Evolutionary conservation across 2,329 filamentous ascomycete genomes (phyloP).

Genomic region (Cladosporium sp.): DNA sequence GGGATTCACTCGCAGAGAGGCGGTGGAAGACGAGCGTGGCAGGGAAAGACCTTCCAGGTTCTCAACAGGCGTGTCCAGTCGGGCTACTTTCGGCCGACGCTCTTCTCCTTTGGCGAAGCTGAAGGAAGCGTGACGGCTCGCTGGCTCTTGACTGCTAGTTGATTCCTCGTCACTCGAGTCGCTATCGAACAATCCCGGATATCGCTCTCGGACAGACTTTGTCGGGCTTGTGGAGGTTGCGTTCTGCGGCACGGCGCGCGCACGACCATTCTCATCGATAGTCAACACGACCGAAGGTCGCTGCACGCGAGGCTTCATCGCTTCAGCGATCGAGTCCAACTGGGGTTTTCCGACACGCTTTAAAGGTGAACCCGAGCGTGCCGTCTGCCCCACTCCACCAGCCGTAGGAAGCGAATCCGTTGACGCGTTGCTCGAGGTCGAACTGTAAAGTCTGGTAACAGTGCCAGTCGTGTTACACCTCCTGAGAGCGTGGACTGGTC

Average conservation of each 20-base stretch:
- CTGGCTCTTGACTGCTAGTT: constrained; percentile 18
- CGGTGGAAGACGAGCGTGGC: constrained; percentile 27
- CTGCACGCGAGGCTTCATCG: constrained; percentile 29
- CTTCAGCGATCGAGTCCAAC: constrained; percentile 42
- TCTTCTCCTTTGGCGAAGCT: constrained; percentile 24
- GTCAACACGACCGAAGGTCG: constrained; percentile 39
- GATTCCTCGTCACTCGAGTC: constrained; percentile 30
- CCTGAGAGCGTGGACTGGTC: constrained; percentile 29
- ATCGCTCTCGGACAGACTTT: constrained; percentile 33
- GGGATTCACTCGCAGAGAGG: constrained; percentile 28
- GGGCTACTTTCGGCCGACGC: constrained; percentile 25
- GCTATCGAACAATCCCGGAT: constrained; percentile 40
- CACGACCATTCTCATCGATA: constrained; percentile 43
- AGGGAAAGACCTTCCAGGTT: constrained; percentile 29
- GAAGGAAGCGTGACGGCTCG: constrained; percentile 28
- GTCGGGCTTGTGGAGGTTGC: constrained; percentile 27
- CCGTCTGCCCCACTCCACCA: constrained; percentile 30
- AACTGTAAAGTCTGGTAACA: constrained; percentile 14
- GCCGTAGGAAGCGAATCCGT: constrained; percentile 18
- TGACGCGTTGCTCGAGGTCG: constrained; percentile 3
- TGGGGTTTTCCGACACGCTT: constrained; percentile 38
- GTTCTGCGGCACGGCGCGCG: constrained; percentile 40
- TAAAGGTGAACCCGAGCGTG: constrained; percentile 41
- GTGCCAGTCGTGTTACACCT: constrained; percentile 42
- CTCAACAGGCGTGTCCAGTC: constrained; percentile 30